Evolutionary conservation across 148 eudicot genomes (phyloP).

Genomic region (Spergularia bocconei): DNA sequence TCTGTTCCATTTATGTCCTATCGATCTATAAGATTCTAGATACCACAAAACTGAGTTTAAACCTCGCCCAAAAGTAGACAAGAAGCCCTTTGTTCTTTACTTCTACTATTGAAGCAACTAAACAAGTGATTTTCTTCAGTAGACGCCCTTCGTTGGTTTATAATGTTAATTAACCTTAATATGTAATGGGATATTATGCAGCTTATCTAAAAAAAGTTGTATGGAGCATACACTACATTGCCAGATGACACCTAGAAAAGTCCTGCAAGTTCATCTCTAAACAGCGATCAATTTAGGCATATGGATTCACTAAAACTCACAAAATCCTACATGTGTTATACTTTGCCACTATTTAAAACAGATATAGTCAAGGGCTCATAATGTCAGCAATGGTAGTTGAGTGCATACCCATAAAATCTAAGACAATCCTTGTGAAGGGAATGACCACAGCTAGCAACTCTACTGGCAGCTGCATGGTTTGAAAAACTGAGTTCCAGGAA

Average conservation of each 20-base stretch:
- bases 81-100: neutral
- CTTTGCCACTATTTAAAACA: neutral
- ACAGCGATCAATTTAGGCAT: neutral
- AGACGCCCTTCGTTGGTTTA: no score
- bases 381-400: conserved; percentile 5
- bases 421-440: conserved; percentile 95
- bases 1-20: neutral
- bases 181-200: neutral
- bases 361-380: neutral
- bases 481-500: conserved; percentile 98
- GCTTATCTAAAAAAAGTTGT: no score
- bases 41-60: neutral
- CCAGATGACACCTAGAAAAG: neutral
- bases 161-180: no score
- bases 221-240: neutral
- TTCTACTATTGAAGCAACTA: neutral
- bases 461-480: conserved; percentile 91
- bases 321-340: conserved; percentile 3
- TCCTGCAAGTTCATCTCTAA: neutral
- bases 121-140: no score
- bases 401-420: conserved; percentile 87
- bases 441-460: conserved; percentile 97
- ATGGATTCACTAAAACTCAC: neutral
- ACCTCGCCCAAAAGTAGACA: neutral
- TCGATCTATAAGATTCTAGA: neutral